These are phyloP conservation scores for Erodium trifolium DNA, from an alignment of 441 rosid species.

Conservation along the genomic window DNA sequence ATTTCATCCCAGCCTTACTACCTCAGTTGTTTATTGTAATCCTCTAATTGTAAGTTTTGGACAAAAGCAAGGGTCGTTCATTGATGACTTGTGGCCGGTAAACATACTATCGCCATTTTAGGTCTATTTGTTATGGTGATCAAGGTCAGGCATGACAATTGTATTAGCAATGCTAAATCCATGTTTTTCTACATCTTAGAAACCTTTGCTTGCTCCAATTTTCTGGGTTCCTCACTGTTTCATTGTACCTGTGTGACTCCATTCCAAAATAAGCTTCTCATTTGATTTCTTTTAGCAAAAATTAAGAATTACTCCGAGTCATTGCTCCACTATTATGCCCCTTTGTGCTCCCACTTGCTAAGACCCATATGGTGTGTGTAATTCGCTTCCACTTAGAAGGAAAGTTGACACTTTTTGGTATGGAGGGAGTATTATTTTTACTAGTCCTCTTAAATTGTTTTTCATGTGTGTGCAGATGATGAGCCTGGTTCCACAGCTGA, in stretches of 20 bases:
- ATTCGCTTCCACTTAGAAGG: no score
- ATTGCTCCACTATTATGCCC: no score
- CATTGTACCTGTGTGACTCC: no score
- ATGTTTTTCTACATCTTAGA: no score
- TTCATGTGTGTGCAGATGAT: conserved; percentile 26
- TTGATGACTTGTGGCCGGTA: neutral
- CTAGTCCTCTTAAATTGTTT: neutral
- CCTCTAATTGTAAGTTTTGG: neutral
- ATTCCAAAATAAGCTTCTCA: no score
- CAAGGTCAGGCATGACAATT: neutral
- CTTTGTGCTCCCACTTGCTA: no score
- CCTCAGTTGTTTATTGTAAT: neutral
- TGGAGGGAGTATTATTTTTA: neutral
- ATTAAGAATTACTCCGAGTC: no score
- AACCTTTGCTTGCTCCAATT: no score
- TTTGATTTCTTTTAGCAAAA: no score
- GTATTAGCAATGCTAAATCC: no score
- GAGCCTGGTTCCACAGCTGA: conserved; percentile 25
- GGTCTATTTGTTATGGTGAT: neutral
- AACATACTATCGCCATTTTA: neutral
- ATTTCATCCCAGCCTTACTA: neutral
- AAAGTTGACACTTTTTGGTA: neutral
- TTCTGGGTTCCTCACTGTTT: no score
- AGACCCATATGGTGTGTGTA: no score
- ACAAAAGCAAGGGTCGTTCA: neutral